Evolutionary conservation across 1,284 basidiomycete species (phyloP).

Genomic region (Blastosporella zonata): DNA sequence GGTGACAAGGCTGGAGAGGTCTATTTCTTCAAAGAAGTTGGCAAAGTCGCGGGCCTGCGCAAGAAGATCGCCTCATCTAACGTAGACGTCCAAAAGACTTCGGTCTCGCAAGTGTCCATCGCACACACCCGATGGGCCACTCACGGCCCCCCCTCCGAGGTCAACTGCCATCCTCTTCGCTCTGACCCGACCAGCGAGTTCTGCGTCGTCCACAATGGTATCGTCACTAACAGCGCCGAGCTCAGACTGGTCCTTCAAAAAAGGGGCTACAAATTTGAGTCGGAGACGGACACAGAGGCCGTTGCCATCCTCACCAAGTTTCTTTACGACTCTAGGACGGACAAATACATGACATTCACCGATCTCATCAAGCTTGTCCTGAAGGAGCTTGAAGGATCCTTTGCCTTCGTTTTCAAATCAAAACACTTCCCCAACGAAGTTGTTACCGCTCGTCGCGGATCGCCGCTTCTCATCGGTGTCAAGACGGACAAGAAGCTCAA

Average conservation of each 20-base stretch:
- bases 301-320: constrained; percentile 97
- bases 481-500: constrained; percentile 99
- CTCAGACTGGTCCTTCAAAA: constrained; percentile 94
- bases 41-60: constrained; percentile 94
- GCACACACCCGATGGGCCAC: constrained; percentile 99
- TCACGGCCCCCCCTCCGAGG: constrained; percentile 87
- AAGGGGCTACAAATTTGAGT: constrained; percentile 92
- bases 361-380: constrained; percentile 93
- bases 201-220: constrained; percentile 97
- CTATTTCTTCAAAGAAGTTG: constrained; percentile 96
- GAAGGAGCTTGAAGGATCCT: constrained; percentile 98
- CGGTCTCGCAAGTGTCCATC: constrained; percentile 91
- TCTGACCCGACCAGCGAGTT: constrained; percentile 86
- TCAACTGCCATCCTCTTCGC: constrained; percentile 96
- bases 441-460: constrained; percentile 95
- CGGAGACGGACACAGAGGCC: constrained; percentile 97
- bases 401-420: constrained; percentile 99
- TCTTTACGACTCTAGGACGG: constrained; percentile 91
- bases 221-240: constrained; percentile 93
- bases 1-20: constrained; percentile 83
- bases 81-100: constrained; percentile 81
- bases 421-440: constrained; percentile 95
- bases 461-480: constrained; percentile 95
- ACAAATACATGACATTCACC: constrained; percentile 88
- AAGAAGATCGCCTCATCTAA: constrained; percentile 83